phyloP scores from a whole-genome alignment of 2,329 filamentous ascomycete species.

The Colletotrichum higginsianum region DNA sequence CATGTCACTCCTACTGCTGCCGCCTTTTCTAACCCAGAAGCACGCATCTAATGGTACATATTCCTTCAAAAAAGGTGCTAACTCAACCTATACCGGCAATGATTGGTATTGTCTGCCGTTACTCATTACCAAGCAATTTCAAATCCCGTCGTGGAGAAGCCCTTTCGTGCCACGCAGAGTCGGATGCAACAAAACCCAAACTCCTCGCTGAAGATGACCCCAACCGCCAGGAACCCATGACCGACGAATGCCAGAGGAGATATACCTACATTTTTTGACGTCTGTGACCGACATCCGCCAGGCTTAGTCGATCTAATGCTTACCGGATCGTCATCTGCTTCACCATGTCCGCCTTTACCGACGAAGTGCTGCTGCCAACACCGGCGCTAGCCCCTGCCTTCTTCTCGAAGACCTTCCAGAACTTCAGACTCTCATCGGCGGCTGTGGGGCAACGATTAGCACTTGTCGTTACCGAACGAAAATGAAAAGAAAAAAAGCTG shows the following conservation, averaged over 20 bases:
- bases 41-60: slow-evolving; percentile 7
- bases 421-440: slow-evolving; percentile 97
- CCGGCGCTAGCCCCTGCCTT: slow-evolving; percentile 85
- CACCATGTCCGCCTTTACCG: slow-evolving; percentile 85
- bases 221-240: slow-evolving; percentile 53
- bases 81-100: slow-evolving; percentile 16
- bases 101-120: slow-evolving; percentile 33
- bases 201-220: slow-evolving; percentile 64
- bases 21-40: not conserved
- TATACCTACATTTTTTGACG: slow-evolving; percentile 63
- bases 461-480: slow-evolving; percentile 28
- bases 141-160: slow-evolving; percentile 57
- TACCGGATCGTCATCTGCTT: slow-evolving; percentile 97
- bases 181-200: slow-evolving; percentile 60
- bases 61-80: slow-evolving; percentile 21
- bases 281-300: slow-evolving; percentile 44
- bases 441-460: slow-evolving; percentile 63
- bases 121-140: slow-evolving; percentile 44
- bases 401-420: slow-evolving; percentile 99
- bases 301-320: slow-evolving; percentile 47
- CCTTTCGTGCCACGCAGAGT: slow-evolving; percentile 66
- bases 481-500: not conserved
- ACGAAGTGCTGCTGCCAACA: slow-evolving; percentile 75
- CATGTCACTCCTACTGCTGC: slow-evolving; percentile 21
- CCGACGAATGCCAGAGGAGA: slow-evolving; percentile 58